Conservation (phyloP, 176 grass and related monocot genomes). For the Themeda triandra region DNA sequence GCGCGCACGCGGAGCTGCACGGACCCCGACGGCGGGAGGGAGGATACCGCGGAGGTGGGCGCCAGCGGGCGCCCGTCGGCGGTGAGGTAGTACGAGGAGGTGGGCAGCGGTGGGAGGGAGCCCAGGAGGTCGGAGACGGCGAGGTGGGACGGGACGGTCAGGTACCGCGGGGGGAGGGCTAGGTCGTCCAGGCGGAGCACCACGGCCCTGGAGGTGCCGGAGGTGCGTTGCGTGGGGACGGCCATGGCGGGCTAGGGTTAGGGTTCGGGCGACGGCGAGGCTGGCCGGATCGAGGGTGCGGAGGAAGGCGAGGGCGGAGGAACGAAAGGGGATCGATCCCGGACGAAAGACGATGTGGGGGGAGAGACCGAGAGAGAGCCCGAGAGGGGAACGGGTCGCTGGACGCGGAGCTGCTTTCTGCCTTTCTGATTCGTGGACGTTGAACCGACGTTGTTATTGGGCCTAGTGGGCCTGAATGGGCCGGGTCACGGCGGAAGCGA, state of each 20-base stretch:
- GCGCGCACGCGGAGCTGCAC: constrained; percentile 51
- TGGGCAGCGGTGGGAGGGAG: constrained; percentile 26
- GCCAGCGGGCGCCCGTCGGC: constrained; percentile 47
- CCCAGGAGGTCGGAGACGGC: constrained; percentile 52
- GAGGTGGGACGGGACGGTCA: constrained; percentile 39
- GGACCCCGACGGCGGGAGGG: constrained; percentile 31
- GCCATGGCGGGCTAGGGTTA: constrained; percentile 44
- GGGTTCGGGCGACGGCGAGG: constrained; percentile 32
- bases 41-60: constrained; percentile 8
- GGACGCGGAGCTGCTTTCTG: no score
- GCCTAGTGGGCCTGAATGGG: neutral
- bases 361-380: no score
- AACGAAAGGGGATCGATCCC: no score
- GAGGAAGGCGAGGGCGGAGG: no score
- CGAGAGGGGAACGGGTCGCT: no score
- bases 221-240: neutral
- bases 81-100: constrained; percentile 65
- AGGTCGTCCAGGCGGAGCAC: constrained; percentile 51
- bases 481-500: neutral
- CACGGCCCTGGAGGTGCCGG: constrained; percentile 2
- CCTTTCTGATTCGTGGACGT: no score
- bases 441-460: neutral
- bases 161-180: constrained; percentile 37
- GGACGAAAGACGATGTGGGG: neutral
- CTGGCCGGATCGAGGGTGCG: neutral